Percentiles rank a stretch among this genome's conserved stretches.
Conservation (phyloP, 1,139 yeast genomes). For the Magnusiomyces sp. region DNA sequence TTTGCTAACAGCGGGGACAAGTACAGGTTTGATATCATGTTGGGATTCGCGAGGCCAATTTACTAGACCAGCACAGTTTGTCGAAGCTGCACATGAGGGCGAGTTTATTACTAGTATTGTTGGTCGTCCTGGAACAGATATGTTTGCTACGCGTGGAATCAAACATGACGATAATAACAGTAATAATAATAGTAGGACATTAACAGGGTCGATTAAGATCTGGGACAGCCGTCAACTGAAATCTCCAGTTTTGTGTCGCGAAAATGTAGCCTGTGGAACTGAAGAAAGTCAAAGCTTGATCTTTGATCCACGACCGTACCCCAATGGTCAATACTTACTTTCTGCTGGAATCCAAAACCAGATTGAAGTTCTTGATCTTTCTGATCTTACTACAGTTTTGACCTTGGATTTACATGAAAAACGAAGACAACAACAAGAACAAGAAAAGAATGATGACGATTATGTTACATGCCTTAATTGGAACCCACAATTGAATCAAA, state of each 20-base stretch:
- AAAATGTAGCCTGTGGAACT: slow-evolving; percentile 19
- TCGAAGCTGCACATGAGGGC: slow-evolving; percentile 23
- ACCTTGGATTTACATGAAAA: slow-evolving; percentile 5
- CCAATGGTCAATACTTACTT: slow-evolving; percentile 22
- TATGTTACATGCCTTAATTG: slow-evolving; percentile 27
- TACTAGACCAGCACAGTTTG: slow-evolving; percentile 25
- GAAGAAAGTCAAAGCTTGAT: slow-evolving; percentile 21
- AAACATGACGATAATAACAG: slow-evolving; percentile 13
- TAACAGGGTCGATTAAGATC: slow-evolving; percentile 24
- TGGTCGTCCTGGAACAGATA: slow-evolving; percentile 16
- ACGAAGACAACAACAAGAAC: background rate
- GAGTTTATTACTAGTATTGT: slow-evolving; percentile 18
- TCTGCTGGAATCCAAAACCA: slow-evolving; percentile 21
- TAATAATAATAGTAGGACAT: too few relatives aligned
- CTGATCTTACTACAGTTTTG: slow-evolving; percentile 30
- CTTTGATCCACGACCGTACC: slow-evolving; percentile 20
- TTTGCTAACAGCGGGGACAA: slow-evolving; percentile 23
- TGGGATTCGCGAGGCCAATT: slow-evolving; percentile 30
- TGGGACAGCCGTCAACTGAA: slow-evolving; percentile 33
- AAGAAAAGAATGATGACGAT: background rate
- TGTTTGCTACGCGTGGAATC: slow-evolving; percentile 25
- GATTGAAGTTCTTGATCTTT: slow-evolving; percentile 31
- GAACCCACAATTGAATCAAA: slow-evolving; percentile 30
- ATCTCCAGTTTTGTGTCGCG: slow-evolving; percentile 28
- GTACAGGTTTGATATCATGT: slow-evolving; percentile 25